Evolutionary conservation across 225 moss, liverwort and hornwort species (phyloP).

Genomic region (Pseudisothecium myosuroides): DNA sequence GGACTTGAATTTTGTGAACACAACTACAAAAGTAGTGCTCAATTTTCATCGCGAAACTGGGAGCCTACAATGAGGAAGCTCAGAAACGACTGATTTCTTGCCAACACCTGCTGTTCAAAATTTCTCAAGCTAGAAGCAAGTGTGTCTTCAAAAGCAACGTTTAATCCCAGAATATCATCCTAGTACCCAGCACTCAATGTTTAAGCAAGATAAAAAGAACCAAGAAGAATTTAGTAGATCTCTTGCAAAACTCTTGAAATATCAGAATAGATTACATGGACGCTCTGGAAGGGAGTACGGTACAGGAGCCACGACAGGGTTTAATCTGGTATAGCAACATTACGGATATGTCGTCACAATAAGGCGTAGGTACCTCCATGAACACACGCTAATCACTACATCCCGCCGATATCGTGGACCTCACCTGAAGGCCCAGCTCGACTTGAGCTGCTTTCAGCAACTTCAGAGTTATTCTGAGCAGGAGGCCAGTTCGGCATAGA

Average conservation of each 20-base stretch:
- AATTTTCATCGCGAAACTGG: background rate
- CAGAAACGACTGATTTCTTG: background rate
- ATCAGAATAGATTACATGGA: background rate
- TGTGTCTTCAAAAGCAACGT: background rate
- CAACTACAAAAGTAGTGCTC: background rate
- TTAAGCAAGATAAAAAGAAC: background rate
- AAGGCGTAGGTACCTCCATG: background rate
- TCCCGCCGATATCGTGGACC: background rate
- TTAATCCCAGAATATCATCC: background rate
- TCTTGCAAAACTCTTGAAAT: background rate
- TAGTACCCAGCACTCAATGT: background rate
- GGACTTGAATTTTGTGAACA: background rate
- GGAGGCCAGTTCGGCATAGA: slow-evolving; percentile 8
- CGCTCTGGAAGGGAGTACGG: background rate
- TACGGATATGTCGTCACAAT: background rate
- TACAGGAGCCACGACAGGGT: background rate
- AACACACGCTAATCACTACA: background rate
- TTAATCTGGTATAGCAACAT: background rate
- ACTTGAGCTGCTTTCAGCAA: slow-evolving; percentile 40
- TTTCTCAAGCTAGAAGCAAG: background rate
- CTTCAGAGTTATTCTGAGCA: background rate
- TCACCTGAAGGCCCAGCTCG: slow-evolving; percentile 30
- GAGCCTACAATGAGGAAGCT: background rate
- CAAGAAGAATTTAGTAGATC: background rate
- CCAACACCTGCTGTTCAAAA: background rate